Evolutionary conservation across 768 basidiomycete species (phyloP).

Genomic region (Strobilomyces echinocephalus): DNA sequence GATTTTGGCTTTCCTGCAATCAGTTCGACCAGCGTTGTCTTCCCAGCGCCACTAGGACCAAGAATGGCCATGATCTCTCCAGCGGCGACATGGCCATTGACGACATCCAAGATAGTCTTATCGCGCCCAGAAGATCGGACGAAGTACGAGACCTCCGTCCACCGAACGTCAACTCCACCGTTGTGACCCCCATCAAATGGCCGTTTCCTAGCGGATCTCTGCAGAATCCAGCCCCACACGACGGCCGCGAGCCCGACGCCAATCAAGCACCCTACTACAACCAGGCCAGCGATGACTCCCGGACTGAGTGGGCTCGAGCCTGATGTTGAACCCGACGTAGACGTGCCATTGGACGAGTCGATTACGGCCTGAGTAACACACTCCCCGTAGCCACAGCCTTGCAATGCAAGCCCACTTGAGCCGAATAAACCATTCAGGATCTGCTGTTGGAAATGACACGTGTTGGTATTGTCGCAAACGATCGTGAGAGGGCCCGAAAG

Average conservation of each 20-base stretch:
- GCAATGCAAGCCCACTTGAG: conserved; percentile 60
- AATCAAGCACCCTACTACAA: conserved; percentile 70
- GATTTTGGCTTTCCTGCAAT: conserved; percentile 80
- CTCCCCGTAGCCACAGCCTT: conserved; percentile 80
- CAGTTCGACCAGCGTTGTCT: conserved; percentile 88
- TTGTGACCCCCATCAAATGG: conserved; percentile 36
- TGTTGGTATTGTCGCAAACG: conserved; percentile 55
- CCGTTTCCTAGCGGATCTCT: conserved; percentile 54
- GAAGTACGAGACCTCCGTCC: conserved; percentile 65
- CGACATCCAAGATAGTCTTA: conserved; percentile 65
- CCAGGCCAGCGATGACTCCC: conserved; percentile 89
- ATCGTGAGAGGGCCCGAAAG: conserved; percentile 66
- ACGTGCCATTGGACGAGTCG: conserved; percentile 45
- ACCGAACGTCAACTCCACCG: conserved; percentile 60
- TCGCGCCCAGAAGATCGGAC: conserved; percentile 38
- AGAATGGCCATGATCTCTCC: conserved; percentile 90
- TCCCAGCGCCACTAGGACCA: conserved; percentile 91
- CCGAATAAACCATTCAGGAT: conserved; percentile 71
- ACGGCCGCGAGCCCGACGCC: conserved; percentile 56
- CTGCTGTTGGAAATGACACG: conserved; percentile 75
- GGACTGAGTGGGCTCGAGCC: conserved; percentile 52
- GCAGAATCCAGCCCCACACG: conserved; percentile 54
- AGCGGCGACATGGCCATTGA: conserved; percentile 66
- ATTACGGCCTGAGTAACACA: conserved; percentile 81
- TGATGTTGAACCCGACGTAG: conserved; percentile 22